Conservation (phyloP, 78 protist species). For the Chrysochromulina tobinii region DNA sequence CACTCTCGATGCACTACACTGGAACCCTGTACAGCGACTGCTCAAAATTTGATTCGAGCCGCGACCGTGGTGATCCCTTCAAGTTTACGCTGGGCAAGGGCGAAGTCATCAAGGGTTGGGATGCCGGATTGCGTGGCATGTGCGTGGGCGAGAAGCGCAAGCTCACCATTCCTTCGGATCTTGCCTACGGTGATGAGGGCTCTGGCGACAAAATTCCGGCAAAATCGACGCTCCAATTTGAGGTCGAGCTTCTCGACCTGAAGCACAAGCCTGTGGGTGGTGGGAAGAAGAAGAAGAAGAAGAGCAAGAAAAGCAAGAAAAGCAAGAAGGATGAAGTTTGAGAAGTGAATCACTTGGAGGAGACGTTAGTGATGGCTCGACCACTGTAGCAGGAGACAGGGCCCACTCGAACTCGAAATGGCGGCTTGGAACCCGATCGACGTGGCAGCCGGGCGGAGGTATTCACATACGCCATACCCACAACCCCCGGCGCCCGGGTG, state of each 20-base stretch:
- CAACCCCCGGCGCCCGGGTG: too few species aligned
- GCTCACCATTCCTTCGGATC: constrained; percentile 35
- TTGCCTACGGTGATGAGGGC: background rate
- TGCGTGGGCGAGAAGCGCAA: constrained; percentile 45
- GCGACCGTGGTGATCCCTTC: background rate
- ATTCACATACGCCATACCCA: too few species aligned
- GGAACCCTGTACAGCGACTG: constrained; percentile 8
- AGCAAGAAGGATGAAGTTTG: background rate
- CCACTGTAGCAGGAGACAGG: too few species aligned
- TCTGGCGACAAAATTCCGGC: background rate
- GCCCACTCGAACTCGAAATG: too few species aligned
- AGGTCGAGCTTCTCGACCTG: background rate
- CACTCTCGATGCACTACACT: constrained; percentile 42
- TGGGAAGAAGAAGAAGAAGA: background rate
- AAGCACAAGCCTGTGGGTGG: background rate
- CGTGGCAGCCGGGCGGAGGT: too few species aligned
- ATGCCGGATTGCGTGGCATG: constrained; percentile 43
- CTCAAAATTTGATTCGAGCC: background rate
- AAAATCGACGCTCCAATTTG: background rate
- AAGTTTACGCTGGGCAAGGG: constrained; percentile 43
- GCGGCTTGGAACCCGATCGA: too few species aligned
- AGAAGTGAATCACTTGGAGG: background rate
- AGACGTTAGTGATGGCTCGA: too few species aligned
- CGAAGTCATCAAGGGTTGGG: constrained; percentile 60
- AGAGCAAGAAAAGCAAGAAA: background rate